Base-by-base conservation (phyloP, 208 protist species). In the Plasmodiophora brassicae region DNA sequence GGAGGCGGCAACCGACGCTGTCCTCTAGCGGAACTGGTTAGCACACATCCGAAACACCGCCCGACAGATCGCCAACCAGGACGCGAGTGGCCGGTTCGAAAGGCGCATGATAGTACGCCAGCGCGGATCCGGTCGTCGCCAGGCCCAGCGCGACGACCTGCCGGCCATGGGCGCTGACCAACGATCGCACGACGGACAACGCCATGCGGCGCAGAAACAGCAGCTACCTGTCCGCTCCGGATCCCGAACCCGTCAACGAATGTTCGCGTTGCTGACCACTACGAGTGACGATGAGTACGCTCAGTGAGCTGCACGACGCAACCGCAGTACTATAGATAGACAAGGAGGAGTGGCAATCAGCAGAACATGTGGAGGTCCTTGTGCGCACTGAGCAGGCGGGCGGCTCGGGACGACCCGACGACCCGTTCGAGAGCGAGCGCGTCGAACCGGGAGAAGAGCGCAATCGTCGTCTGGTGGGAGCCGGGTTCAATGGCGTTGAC, bases 291-390 rank as follows among this genome's bases (percentile, higher is more conserved):
- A 78, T 5, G 65, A 78, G 65, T 38, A 5, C 65, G n/a, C 14
- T 78, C 5, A 8, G 65, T 32, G 41, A 78, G 20, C 20, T 28
- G 50, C 50, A 57, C 20, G 50, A 57, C 20, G 25, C 50, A 57
- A n/a, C n/a, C n/a, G n/a, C 50, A 57, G 25, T 57, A 57, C 50
- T 57, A 57, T 57, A n/a, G n/a, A n/a, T n/a, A 57, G 25, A 57
- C 50, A 28, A 57, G 50, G 25, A 28, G 25, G 20, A 57, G 14
- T 28, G 25, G 14, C 25, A 28, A 78, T 32, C n/a, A 78, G 41
- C 65, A 78, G n/a, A 78, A 78, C 65, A 78, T 78, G 41, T 78
- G 65, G 5, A 78, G 65, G 41, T 78, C 65, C n/a, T 78, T 78
- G n/a, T 78, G 14, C 32, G 65, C 65, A 38, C n/a, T 32, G n/a